Base-by-base conservation (phyloP, 2,329 filamentous ascomycete genomes). In the Colletotrichum lupini region DNA sequence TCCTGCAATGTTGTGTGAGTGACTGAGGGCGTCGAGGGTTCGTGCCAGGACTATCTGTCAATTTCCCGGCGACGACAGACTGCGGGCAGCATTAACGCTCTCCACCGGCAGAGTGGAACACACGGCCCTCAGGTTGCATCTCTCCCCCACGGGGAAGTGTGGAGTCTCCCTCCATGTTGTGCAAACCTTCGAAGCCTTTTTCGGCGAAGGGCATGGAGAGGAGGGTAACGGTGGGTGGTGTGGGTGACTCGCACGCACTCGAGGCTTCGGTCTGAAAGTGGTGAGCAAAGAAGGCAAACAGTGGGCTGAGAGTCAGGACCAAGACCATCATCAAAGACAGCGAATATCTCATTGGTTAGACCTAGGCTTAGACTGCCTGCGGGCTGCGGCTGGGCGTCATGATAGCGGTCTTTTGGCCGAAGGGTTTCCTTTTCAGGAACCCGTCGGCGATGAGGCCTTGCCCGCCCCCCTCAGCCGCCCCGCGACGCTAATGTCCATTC, bases 401-500 rank as follows among this genome's bases (percentile, higher is more conserved):
- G 37, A 42, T 6, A 42, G 37, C 37, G 37, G 64, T 35, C 64
- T 26, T 67, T 35, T 55, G 30, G 11, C 65, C 65, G 42, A 60
- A 30, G 24, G 37, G 1, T 57, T 70, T 37, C 67, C 67, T 66
- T 5, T 66, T 70, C 8, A 42, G 67, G 67, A 70, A 66, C 42
- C 61, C 55, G 62, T 70, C 67, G 67, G 67, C 67, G 67, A 70
- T 53, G 67, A 62, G 61, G 53, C 55, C 53, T 57, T 42, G 49
- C 16, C 37, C 7, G 37, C 16, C 16, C 37, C 37, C 52, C 59
- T 60, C 49, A 16, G 59, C 57, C 32, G 46, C 19, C 49, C 24
- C 30, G 9, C 11, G 37, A 67, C 65, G 35, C 42, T 67, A 28
- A 30, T n/a, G 42, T 22, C 65, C 65, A 26, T 67, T 67, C 49